Conservation (phyloP, 1,139 yeast genomes). For the Geotrichum cucujoidarum region DNA sequence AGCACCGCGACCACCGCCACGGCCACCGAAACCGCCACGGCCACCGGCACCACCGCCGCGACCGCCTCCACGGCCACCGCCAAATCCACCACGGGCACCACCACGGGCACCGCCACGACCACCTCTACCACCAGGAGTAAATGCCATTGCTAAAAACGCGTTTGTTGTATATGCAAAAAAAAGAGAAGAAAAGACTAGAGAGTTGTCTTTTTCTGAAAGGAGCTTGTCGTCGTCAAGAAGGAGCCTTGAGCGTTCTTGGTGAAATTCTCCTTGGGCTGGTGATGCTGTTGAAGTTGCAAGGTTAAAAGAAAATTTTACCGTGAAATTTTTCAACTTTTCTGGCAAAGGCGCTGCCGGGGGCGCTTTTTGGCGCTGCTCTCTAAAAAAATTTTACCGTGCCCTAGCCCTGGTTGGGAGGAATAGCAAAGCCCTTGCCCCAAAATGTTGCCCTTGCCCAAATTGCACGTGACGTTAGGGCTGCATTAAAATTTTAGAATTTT, state of each 20-base stretch:
- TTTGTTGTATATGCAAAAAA: not conserved
- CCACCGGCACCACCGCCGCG: slow-evolving; percentile 39
- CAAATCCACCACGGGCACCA: slow-evolving; percentile 35
- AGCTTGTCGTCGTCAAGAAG: not conserved
- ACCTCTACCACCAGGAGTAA: slow-evolving; percentile 15
- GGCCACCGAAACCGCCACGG: slow-evolving; percentile 37
- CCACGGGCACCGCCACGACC: slow-evolving; percentile 24
- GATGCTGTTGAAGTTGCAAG: not conserved
- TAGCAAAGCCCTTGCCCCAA: not conserved
- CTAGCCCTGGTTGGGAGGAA: slow-evolving; percentile 6
- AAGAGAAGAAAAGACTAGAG: not conserved
- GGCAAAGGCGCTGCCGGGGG: not conserved
- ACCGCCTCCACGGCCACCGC: slow-evolving; percentile 35
- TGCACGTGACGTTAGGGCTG: not conserved
- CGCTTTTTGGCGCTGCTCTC: not conserved
- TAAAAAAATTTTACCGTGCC: not conserved
- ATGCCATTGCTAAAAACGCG: not conserved
- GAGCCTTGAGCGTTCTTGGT: not conserved
- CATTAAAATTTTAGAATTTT: not conserved
- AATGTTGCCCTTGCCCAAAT: too few species aligned
- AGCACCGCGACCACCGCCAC: slow-evolving; percentile 30
- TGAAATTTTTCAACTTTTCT: not conserved
- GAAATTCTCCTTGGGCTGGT: not conserved
- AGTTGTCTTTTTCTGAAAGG: too few species aligned
- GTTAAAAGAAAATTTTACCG: not conserved